Evolutionary conservation across 352 stramenopile genomes (phyloP).

Genomic region (Sclerospora graminicola): DNA sequence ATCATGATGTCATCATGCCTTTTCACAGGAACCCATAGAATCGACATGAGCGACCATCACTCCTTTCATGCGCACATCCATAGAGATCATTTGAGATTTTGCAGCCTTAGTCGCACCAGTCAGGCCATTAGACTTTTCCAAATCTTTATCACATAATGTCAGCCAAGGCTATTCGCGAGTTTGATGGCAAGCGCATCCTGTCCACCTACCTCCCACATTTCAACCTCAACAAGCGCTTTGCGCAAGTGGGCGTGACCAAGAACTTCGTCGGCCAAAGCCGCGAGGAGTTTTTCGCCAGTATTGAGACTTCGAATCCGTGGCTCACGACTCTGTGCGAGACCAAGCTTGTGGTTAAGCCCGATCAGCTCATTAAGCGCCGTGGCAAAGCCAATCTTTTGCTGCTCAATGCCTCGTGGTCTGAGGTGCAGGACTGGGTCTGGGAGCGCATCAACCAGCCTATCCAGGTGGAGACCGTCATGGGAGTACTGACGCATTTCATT

Average conservation of each 20-base stretch:
- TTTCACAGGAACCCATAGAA: conserved; percentile 1
- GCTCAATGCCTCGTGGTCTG: conserved; percentile 88
- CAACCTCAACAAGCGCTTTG: conserved; percentile 64
- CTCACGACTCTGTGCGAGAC: conserved; percentile 49
- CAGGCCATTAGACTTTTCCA: not conserved
- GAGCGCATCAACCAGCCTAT: conserved; percentile 90
- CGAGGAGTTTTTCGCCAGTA: conserved; percentile 52
- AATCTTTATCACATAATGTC: conserved; percentile 61
- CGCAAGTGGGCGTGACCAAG: conserved; percentile 52
- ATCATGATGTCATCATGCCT: conserved; percentile 28
- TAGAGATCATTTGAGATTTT: conserved; percentile 32
- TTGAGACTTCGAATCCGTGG: conserved; percentile 80
- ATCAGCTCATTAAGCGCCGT: conserved; percentile 96
- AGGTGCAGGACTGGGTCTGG: conserved; percentile 92
- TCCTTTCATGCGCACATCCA: not conserved
- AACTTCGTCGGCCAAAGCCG: conserved; percentile 23
- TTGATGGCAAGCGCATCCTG: conserved; percentile 93
- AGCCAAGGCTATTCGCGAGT: conserved; percentile 93
- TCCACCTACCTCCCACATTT: conserved; percentile 66
- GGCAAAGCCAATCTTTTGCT: conserved; percentile 93
- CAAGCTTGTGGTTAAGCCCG: conserved; percentile 94
- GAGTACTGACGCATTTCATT: conserved; percentile 94
- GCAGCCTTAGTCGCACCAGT: conserved; percentile 16
- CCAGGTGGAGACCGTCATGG: conserved; percentile 85
- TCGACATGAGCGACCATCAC: conserved; percentile 12